Base-by-base conservation (phyloP, 805 yeast genomes). In the Metschnikowia bowlesiae region DNA sequence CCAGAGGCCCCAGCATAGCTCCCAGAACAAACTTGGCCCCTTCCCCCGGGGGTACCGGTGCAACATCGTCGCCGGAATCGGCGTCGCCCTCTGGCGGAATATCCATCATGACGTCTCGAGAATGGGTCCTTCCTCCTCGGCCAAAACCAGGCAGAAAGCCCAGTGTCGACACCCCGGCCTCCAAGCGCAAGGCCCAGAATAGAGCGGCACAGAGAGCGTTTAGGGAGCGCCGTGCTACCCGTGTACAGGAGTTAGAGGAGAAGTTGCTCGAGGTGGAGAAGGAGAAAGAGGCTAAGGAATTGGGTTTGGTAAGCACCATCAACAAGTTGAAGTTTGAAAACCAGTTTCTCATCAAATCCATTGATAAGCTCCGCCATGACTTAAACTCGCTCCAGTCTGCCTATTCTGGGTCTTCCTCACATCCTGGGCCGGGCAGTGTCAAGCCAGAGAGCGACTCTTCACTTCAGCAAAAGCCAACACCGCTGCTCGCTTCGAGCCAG, bases 141-240 rank as follows among this genome's bases (percentile, higher is more conserved):
- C 85, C 84, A 4, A 79, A 80, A 57, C 85, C 85, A 0, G 84
- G 83, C 3, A 58, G 78, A 29, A 82, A 82, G 65, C 86, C 86
- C 13, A 73, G 83, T 55, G 77, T 79, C 4, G 96, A 89, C 56
- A 81, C 91, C 0, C 95, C 96, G 0, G 90, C 91, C 0, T 82
- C 85, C 22, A 87, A 88, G 65, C 72, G 96, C 48, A 89, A 89
- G 67, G 96, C 96, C 3, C 97, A 87, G 66, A 90, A 90, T 64
- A 73, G 97, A 51, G 96, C 94, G n/a, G 96, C 97, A 22, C 96
- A 91, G 72, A 64, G 96, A 51, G 95, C 97, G 2, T 88, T 89
- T 70, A 72, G 97, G 56, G 95, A 89, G 65, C 76, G 96, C 56
- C 73, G 95, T 59, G 95, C 96, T 16, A 86, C 87, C 32, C 71